A percentile compares a stretch with the other conserved stretches of the same genome.
phyloP scores from a whole-genome alignment of 768 basidiomycete genomes.

The Serendipita indica region DNA sequence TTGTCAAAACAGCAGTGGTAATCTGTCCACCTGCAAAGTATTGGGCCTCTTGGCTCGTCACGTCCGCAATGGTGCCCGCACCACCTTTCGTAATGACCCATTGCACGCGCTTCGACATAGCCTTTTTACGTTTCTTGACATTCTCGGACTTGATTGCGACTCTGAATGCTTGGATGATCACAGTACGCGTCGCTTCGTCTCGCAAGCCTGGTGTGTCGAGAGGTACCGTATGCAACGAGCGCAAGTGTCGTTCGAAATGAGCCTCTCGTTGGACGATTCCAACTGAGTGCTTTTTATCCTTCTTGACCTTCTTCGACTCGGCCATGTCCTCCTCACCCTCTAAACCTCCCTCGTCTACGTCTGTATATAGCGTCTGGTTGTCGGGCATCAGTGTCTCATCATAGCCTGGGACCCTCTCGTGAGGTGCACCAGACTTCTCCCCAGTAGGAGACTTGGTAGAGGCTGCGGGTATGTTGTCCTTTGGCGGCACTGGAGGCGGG shows the following conservation, averaged over 20 bases:
- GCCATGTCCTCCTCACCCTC: background rate
- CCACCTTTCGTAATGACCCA: conserved; percentile 4
- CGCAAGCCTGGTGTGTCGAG: background rate
- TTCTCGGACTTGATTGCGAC: background rate
- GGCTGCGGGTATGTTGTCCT: too few relatives aligned
- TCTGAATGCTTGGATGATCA: background rate
- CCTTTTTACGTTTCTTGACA: background rate
- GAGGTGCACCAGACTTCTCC: too few relatives aligned
- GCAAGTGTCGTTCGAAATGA: background rate
- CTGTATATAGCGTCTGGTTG: too few relatives aligned
- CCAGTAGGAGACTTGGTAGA: too few relatives aligned
- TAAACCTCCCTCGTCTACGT: background rate
- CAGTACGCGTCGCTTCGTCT: background rate
- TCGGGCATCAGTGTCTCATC: too few relatives aligned
- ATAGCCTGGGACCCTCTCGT: too few relatives aligned
- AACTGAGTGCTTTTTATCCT: background rate
- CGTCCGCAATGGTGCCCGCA: background rate
- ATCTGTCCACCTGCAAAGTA: conserved; percentile 2
- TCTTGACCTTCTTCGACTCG: background rate
- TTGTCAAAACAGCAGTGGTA: conserved; percentile 21
- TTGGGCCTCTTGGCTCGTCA: background rate
- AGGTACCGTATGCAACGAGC: background rate
- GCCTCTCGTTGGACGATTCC: background rate
- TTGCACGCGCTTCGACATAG: background rate
- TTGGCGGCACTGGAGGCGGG: too few relatives aligned